Evolutionary conservation across 306 rosid genomes (phyloP).

Genomic region (Prinsepia uniflora): DNA sequence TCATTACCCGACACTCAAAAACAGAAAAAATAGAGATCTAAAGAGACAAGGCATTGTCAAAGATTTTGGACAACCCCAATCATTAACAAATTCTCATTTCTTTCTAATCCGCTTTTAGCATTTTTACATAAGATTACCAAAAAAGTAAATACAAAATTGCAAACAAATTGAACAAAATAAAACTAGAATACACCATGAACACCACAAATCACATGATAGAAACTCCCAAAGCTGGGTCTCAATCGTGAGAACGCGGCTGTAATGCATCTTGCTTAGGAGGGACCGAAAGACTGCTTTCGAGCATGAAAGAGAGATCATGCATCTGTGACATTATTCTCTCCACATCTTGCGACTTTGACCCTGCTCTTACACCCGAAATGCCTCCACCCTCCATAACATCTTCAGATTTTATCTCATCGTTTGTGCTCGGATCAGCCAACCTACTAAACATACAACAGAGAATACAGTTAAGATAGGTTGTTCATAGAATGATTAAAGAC

Average conservation of each 20-base stretch:
- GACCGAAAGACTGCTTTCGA: constrained; percentile 57
- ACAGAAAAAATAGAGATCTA: too few relatives aligned
- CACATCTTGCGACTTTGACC: constrained; percentile 44
- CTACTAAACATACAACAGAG: constrained; percentile 39
- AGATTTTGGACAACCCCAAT: too few relatives aligned
- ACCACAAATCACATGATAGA: not conserved
- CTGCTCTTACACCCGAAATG: constrained; percentile 33
- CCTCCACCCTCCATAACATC: constrained; percentile 15
- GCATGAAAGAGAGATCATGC: constrained; percentile 94
- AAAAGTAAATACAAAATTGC: not conserved
- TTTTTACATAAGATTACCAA: not conserved
- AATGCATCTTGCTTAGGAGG: constrained; percentile 53
- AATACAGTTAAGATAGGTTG: constrained; percentile 6
- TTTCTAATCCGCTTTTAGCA: not conserved
- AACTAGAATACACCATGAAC: not conserved
- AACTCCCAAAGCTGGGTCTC: constrained; percentile 5
- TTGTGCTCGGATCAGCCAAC: constrained; percentile 35
- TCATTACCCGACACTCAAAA: too few relatives aligned
- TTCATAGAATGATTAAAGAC: not conserved
- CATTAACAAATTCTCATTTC: not conserved
- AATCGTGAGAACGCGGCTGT: constrained; percentile 23
- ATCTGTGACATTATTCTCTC: constrained; percentile 65
- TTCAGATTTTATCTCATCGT: constrained; percentile 25
- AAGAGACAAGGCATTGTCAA: too few relatives aligned
- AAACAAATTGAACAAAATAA: not conserved